Conservation (phyloP, 768 basidiomycete species). For the Boletus coccyginus region DNA sequence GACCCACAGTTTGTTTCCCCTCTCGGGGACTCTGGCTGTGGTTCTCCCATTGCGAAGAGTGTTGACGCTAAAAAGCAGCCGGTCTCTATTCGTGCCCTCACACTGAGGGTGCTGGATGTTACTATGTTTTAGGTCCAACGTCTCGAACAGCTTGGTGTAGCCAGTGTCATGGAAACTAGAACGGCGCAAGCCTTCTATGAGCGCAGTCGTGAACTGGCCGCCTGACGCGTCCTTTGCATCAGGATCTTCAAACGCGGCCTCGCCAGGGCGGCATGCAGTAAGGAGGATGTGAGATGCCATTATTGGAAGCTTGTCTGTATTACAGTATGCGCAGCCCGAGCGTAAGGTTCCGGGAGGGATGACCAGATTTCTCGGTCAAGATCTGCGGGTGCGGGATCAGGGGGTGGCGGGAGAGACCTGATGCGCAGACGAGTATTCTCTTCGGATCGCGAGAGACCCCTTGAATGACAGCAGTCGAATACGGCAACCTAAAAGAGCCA, state of each 20-base stretch:
- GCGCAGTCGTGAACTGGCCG: slow-evolving; percentile 19
- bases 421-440: background rate
- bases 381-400: slow-evolving; percentile 12
- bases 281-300: slow-evolving; percentile 21
- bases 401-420: slow-evolving; percentile 11
- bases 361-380: slow-evolving; percentile 9
- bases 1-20: slow-evolving; percentile 1
- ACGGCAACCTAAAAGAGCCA: slow-evolving; percentile 7
- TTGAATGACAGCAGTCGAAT: slow-evolving; percentile 22
- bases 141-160: slow-evolving; percentile 11
- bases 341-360: background rate
- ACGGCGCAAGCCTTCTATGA: slow-evolving; percentile 11
- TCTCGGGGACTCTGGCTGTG: slow-evolving; percentile 15
- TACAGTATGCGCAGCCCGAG: slow-evolving; percentile 9
- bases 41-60: slow-evolving; percentile 8
- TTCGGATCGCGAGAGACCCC: slow-evolving; percentile 13
- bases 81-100: slow-evolving; percentile 13
- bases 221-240: slow-evolving; percentile 1
- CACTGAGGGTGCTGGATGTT: slow-evolving; percentile 21
- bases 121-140: slow-evolving; percentile 1
- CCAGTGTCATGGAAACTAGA: slow-evolving; percentile 13
- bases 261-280: slow-evolving; percentile 19
- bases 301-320: slow-evolving; percentile 11
- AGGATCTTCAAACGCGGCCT: slow-evolving; percentile 13
- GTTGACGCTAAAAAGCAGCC: slow-evolving; percentile 22